Base-by-base conservation (phyloP, 202 grass and related monocot genomes). In the Thinopyrum obtusiflorum region DNA sequence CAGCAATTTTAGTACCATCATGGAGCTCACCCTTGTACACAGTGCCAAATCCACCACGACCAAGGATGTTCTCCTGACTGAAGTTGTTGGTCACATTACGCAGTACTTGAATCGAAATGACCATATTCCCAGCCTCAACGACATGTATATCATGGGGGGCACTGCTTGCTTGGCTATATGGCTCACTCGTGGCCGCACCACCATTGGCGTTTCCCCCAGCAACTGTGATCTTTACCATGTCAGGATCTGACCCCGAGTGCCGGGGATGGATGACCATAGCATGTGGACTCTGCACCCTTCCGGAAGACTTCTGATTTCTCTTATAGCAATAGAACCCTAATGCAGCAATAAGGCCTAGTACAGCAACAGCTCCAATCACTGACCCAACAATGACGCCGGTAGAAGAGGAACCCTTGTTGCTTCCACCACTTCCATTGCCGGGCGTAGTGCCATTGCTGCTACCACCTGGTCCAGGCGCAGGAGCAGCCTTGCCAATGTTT, bases 11-110 rank as follows among this genome's bases (percentile, higher is more conserved):
- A 12, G 93, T 98, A 49, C 95, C 95, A 1, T 98, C 95, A 33
- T 98, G 95, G 69, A 98, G 92, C 82, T 98, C 95, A 12, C 95
- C 95, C 78, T 95, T 98, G 82, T 98, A 98, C 51, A 95, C 95
- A 14, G 88, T 93, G 59, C 95, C 95, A n/a, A 98, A 98, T 0
- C 95, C 95, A 68, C 95, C 95, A 32, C 93, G 89, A 24, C 95
- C 95, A 42, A 98, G 83, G 53, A 98, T 87, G 67, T 98, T 98
- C 13, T 93, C 89, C 84, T 92, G 84, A 21, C 92, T 95, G 80
- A 98, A 98, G 66, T 98, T 95, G 74, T 98, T 98, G 53, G 95
- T 98, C 51, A 98, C 95, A 80, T 91, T 98, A 37, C 95, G 85
- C 35, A 98, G 95, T 49, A 98, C 95, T 73, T 98, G 95, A 57